phyloP scores from a whole-genome alignment of 768 basidiomycete species.

The Suillus subluteus region DNA sequence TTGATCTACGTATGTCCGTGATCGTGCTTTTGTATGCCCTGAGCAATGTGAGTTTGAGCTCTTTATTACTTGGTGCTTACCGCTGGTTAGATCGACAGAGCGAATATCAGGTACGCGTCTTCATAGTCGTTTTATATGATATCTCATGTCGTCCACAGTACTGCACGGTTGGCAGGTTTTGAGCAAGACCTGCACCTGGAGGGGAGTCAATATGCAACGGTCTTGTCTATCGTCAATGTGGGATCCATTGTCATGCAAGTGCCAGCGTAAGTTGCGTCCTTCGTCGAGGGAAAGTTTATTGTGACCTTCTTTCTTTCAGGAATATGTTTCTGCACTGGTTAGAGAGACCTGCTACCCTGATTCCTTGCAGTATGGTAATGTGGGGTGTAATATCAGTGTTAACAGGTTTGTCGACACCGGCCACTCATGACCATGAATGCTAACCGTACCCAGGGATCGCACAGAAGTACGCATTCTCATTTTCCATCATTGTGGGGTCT shows the following conservation, averaged over 20 bases:
- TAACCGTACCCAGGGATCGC: conserved; percentile 2
- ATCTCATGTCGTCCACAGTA: conserved; percentile 38
- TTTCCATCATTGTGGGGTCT: not conserved
- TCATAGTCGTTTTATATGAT: not conserved
- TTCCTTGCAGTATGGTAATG: conserved; percentile 29
- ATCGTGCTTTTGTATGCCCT: conserved; percentile 26
- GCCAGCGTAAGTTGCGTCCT: conserved; percentile 52
- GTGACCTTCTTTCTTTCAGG: conserved; percentile 5
- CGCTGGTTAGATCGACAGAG: conserved; percentile 55
- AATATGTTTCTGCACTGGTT: conserved; percentile 38
- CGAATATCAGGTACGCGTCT: conserved; percentile 53
- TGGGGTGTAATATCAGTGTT: conserved; percentile 43
- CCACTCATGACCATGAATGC: not conserved
- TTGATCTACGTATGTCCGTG: conserved; percentile 21
- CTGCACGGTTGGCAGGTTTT: conserved; percentile 68
- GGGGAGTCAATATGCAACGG: conserved; percentile 61
- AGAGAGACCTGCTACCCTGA: conserved; percentile 30
- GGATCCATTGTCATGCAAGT: conserved; percentile 77
- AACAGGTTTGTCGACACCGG: conserved; percentile 32
- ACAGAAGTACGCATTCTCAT: conserved; percentile 6
- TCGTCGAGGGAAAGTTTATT: not conserved
- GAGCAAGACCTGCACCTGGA: conserved; percentile 62
- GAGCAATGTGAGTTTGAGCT: conserved; percentile 21
- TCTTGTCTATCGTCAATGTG: conserved; percentile 65
- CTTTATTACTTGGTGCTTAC: not conserved